phyloP scores from a whole-genome alignment of 345 rosid species.

The Noccaea caerulescens region DNA sequence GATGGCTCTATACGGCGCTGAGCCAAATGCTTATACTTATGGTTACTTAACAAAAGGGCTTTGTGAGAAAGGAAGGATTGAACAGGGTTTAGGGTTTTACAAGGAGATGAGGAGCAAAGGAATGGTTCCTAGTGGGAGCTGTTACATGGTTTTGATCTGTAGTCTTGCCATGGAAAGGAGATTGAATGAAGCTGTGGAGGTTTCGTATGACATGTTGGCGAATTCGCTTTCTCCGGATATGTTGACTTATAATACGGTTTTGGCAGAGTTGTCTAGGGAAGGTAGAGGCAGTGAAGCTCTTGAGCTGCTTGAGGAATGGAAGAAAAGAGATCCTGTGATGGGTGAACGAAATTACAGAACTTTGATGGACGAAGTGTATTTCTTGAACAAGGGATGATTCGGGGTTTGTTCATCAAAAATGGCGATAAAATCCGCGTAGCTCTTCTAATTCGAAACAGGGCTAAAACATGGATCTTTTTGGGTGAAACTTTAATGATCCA shows the following conservation, averaged over 20 bases:
- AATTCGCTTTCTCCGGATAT: conserved; percentile 70
- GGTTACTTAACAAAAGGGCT: conserved; percentile 73
- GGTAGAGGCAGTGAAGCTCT: conserved; percentile 70
- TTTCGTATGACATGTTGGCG: conserved; percentile 65
- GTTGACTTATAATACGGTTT: conserved; percentile 78
- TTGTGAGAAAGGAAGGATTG: conserved; percentile 78
- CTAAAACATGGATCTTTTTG: background rate
- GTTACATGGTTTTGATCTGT: conserved; percentile 75
- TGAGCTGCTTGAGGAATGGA: conserved; percentile 76
- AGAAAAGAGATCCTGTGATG: conserved; percentile 68
- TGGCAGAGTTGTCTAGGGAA: conserved; percentile 74
- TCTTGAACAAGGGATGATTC: conserved; percentile 48
- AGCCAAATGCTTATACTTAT: conserved; percentile 70
- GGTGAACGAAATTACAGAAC: conserved; percentile 64
- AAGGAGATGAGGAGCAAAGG: conserved; percentile 73
- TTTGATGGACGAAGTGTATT: conserved; percentile 62
- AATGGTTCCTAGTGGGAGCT: conserved; percentile 63
- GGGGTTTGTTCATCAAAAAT: background rate
- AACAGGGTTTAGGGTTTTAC: conserved; percentile 73
- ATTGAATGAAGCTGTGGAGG: conserved; percentile 56
- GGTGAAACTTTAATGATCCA: conserved; percentile 6
- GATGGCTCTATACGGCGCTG: conserved; percentile 84
- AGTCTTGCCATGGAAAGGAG: conserved; percentile 70
- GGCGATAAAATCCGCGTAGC: background rate
- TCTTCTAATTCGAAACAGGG: background rate